Evolutionary conservation across 192 early-diverging fungal species (phyloP).

Genomic region (Pecoramyces ruminantium): DNA sequence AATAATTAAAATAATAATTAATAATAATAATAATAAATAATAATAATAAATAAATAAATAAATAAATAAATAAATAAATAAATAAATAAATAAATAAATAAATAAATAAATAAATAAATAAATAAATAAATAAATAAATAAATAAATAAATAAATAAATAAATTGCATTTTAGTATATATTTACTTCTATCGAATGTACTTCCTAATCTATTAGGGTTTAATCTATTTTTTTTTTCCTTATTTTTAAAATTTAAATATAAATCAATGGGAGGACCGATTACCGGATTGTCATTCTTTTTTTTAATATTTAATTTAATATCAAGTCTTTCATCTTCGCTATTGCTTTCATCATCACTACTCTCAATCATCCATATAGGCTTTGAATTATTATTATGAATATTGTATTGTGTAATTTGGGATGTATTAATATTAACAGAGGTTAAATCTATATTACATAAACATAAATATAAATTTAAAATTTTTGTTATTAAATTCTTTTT

Average conservation of each 20-base stretch:
- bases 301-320: background rate
- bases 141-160: no score
- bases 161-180: no score
- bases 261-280: background rate
- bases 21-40: no score
- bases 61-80: no score
- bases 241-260: background rate
- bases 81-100: no score
- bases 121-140: no score
- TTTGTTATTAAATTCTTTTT: no score
- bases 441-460: background rate
- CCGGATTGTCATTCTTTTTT: background rate
- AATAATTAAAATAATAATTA: no score
- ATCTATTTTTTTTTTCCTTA: background rate
- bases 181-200: background rate
- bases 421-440: background rate
- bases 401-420: background rate
- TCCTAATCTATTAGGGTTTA: background rate
- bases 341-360: background rate
- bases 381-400: background rate
- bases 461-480: no score
- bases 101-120: no score
- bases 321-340: background rate
- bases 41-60: no score
- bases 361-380: background rate